Evolutionary conservation across 164 flowering plant genomes (phyloP).

Genomic region (Sedum album): DNA sequence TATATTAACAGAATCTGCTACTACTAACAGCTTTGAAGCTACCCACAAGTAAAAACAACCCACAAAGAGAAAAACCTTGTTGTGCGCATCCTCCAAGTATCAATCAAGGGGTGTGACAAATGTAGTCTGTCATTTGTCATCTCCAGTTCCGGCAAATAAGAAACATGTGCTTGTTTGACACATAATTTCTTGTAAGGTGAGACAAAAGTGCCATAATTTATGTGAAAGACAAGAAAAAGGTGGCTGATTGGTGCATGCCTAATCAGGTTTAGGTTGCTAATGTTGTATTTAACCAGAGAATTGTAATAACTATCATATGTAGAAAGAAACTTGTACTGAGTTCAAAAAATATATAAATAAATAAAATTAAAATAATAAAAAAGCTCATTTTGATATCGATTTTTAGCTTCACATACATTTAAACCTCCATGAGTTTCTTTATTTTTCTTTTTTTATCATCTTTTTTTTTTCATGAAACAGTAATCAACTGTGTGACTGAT

Average conservation of each 20-base stretch:
- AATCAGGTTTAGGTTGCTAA: not conserved
- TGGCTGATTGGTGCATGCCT: not conserved
- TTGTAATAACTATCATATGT: not conserved
- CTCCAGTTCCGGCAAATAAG: not conserved
- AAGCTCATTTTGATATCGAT: no score
- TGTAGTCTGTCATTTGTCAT: not conserved
- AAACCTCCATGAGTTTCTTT: no score
- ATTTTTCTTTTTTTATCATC: no score
- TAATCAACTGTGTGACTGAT: no score
- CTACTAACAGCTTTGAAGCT: conserved; percentile 69
- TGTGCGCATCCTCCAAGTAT: not conserved
- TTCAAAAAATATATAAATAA: no score
- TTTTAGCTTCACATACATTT: no score
- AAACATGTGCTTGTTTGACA: not conserved
- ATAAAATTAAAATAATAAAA: no score
- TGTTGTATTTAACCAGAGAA: not conserved
- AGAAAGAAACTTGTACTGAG: not conserved
- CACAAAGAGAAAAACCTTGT: not conserved
- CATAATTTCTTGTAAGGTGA: not conserved
- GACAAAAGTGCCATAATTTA: not conserved
- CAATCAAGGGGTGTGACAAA: not conserved
- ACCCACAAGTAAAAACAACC: conserved; percentile 29
- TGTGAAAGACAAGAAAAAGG: not conserved
- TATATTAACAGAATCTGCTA: no score
- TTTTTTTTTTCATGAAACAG: no score